Percentiles rank a stretch among this genome's conserved stretches.
These are phyloP conservation scores for Cryphonectria radicalis DNA, from an alignment of 2,329 filamentous ascomycete species.

Conservation along the genomic window DNA sequence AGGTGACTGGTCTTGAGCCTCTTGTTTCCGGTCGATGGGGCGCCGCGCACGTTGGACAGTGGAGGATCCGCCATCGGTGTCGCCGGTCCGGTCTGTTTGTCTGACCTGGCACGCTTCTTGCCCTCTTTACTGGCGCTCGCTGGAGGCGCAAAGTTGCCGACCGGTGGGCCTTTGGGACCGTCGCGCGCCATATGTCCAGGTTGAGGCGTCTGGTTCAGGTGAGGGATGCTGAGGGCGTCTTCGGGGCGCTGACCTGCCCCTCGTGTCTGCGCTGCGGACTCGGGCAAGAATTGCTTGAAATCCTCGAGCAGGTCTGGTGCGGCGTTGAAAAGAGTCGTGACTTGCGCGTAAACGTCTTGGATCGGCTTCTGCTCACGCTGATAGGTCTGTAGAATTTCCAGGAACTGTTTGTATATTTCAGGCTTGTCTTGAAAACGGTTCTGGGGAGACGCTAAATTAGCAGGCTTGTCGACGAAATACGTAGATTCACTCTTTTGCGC, in stretches of 20 bases:
- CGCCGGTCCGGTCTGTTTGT: constrained; percentile 56
- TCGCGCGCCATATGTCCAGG: constrained; percentile 54
- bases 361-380: constrained; percentile 98
- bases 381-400: constrained; percentile 97
- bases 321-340: constrained; percentile 89
- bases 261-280: constrained; percentile 69
- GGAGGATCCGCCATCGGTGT: constrained; percentile 44
- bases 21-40: constrained; percentile 54
- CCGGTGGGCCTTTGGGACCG: constrained; percentile 82
- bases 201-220: constrained; percentile 60
- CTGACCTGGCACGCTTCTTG: constrained; percentile 79
- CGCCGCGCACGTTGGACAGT: constrained; percentile 42
- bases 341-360: constrained; percentile 96
- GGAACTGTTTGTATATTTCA: constrained; percentile 98
- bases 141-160: constrained; percentile 90
- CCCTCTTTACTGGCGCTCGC: constrained; percentile 83
- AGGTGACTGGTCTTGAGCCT: constrained; percentile 73
- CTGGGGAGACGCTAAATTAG: constrained; percentile 48
- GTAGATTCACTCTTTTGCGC: background rate
- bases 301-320: constrained; percentile 95
- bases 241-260: constrained; percentile 68
- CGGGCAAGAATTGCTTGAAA: constrained; percentile 97
- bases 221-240: constrained; percentile 57
- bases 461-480: background rate
- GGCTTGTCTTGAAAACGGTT: constrained; percentile 96